Base-by-base conservation (phyloP, 345 rosid genomes). In the Salix udensis region DNA sequence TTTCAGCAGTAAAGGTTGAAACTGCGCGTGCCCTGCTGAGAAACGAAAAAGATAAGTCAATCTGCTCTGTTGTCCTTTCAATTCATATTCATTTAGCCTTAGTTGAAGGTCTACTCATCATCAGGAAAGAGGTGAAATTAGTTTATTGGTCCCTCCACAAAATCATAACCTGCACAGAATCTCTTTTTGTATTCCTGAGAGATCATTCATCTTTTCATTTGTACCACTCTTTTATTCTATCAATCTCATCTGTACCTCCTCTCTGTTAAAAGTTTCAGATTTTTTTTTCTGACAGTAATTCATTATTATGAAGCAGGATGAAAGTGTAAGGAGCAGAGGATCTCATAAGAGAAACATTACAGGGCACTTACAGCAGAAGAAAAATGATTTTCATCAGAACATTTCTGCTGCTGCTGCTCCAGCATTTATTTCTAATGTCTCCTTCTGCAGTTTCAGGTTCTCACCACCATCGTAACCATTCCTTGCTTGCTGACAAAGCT, bases 401-500 rank as follows among this genome's bases (percentile, higher is more conserved):
- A 71, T 21, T 74, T 37, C 36, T 83, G 65, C 76, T 82, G 19
- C 69, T 87, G 19, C 69, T 87, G 6, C 75, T 80, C 65, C 82
- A 72, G 66, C 64, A 65, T 70, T 81, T 76, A 46, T 39, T 75
- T 67, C 53, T 71, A 61, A 70, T 58, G 7, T 73, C 46, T 23
- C 16, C 60, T 42, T 53, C 11, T n/a, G 79, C 75, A 48, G 78
- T 58, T 72, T 71, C 72, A 44, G 76, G 74, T 68, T 28, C 34
- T 42, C 70, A 72, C 65, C 48, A 44, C 65, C 74, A 71, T 50
- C 70, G 34, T 55, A 76, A 1, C 77, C 87, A 73, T 61, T 85
- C 88, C 23, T 65, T 87, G 82, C 46, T 60, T 1, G 65, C 78
- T 1, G 90, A 89, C 85, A 84, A 83, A 79, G 84, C 78, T 4